Base-by-base conservation (phyloP, 148 eudicot species). In the Mesembryanthemum crystallinum region DNA sequence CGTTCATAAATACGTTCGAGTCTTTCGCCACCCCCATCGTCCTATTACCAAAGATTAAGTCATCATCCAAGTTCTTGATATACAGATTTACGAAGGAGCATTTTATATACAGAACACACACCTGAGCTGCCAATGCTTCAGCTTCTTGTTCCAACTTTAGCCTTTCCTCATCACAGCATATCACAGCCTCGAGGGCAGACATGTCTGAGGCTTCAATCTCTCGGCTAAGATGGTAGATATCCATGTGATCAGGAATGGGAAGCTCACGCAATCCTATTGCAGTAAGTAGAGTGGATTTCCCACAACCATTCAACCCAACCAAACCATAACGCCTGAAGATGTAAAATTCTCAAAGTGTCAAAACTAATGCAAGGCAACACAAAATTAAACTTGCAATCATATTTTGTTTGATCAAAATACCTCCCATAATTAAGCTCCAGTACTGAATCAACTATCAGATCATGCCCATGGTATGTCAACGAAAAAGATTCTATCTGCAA, bases 141-240 rank as follows among this genome's bases (percentile, higher is more conserved):
- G 82, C 99, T 85, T 95, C 99, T 73, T 86, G 80, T 82, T 95
- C 99, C 81, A 95, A 84, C 69, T 51, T 83, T 77, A 95, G 17
- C 85, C 94, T 86, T 82, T 89, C 96, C 83, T 92, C 97, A 76
- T 92, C 97, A 88, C 97, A 92, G 63, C 83, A 83, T 18, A 95
- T 83, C 57, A 92, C 97, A 80, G 97, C 96, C 85, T 90, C 77
- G 74, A 92, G 97, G 54, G 97, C 82, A 63, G 98, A 87, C 97
- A 95, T 92, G 65, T 95, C 99, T 75, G 98, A 90, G 69, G 99
- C 97, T 82, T 95, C 99, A 76, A 95, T 95, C 85, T 95, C 99
- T 73, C 99, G 81, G 20, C 88, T 77, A 23, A 95, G 92, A 82
- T 95, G 99, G 83, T 75, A 91, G 72, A 95, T 95, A 86, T 95